These are phyloP conservation scores for Lasiodiplodia hormozganensis DNA, from an alignment of 2,329 filamentous ascomycete genomes.

Conservation along the genomic window DNA sequence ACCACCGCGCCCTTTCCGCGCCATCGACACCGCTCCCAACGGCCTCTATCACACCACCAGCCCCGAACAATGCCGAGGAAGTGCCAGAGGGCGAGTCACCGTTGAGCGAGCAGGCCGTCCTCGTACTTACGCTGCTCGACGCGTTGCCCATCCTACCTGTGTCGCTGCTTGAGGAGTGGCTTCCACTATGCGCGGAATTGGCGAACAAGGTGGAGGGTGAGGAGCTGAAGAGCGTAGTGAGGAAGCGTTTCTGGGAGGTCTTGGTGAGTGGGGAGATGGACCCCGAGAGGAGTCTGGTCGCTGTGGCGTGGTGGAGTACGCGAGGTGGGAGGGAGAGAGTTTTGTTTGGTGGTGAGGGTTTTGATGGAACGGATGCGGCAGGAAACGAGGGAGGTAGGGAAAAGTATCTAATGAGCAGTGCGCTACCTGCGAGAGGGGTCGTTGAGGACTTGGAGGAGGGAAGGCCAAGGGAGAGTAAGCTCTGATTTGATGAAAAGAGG, in stretches of 20 bases:
- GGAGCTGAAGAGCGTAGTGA: constrained; percentile 68
- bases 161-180: constrained; percentile 78
- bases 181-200: constrained; percentile 72
- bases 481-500: constrained; percentile 35
- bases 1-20: constrained; percentile 66
- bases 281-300: constrained; percentile 78
- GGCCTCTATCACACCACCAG: constrained; percentile 43
- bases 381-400: constrained; percentile 37
- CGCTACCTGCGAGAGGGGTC: constrained; percentile 40
- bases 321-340: constrained; percentile 65
- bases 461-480: constrained; percentile 51
- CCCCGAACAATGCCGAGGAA: constrained; percentile 41
- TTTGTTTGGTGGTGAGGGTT: constrained; percentile 55
- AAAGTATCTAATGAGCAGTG: constrained; percentile 63
- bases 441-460: constrained; percentile 35
- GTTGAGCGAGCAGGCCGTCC: constrained; percentile 79
- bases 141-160: constrained; percentile 76
- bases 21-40: constrained; percentile 53
- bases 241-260: constrained; percentile 79
- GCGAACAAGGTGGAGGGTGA: constrained; percentile 69
- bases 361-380: constrained; percentile 52
- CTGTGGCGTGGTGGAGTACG: constrained; percentile 86
- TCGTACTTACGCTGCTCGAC: constrained; percentile 80
- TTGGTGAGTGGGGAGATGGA: constrained; percentile 86
- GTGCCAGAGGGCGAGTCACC: constrained; percentile 38